These are phyloP conservation scores for Trichomonascaceae sp. DNA, from an alignment of 1,139 yeast species.

Conservation along the genomic window DNA sequence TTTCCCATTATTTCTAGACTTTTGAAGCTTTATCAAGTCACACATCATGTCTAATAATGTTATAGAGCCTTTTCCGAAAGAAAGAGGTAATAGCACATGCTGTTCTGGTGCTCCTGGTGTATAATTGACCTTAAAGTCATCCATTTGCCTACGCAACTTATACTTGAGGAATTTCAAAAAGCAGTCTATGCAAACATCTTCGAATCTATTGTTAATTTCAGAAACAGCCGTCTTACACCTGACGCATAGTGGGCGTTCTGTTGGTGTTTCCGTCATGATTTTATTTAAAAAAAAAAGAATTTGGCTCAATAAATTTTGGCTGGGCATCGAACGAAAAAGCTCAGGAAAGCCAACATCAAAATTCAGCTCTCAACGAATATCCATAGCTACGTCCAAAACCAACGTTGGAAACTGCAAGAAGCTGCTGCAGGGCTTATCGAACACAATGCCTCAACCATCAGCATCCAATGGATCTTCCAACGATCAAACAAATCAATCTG, in stretches of 20 bases:
- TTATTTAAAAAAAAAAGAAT: not conserved
- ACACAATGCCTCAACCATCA: not conserved
- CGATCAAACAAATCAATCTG: not conserved
- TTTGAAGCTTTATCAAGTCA: slow-evolving; percentile 57
- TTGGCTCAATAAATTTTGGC: not conserved
- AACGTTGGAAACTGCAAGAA: no score
- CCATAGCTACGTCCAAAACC: no score
- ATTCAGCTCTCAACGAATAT: not conserved
- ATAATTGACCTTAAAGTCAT: slow-evolving; percentile 62
- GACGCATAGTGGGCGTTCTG: slow-evolving; percentile 16
- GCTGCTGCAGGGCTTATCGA: not conserved
- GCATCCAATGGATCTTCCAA: not conserved
- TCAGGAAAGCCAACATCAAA: not conserved
- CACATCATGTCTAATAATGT: slow-evolving; percentile 62
- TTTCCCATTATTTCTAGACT: slow-evolving; percentile 50
- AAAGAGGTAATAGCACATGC: slow-evolving; percentile 53
- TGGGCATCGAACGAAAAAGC: not conserved
- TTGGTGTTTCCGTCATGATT: not conserved
- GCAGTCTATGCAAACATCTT: slow-evolving; percentile 61
- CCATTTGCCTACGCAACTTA: slow-evolving; percentile 79
- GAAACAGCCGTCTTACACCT: slow-evolving; percentile 51
- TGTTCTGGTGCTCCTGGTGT: slow-evolving; percentile 15
- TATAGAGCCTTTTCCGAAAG: slow-evolving; percentile 62
- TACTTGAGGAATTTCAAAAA: slow-evolving; percentile 66
- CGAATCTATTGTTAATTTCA: slow-evolving; percentile 56